phyloP scores from a whole-genome alignment of 2,329 filamentous ascomycete species.

The Chaetothyriales sp. region DNA sequence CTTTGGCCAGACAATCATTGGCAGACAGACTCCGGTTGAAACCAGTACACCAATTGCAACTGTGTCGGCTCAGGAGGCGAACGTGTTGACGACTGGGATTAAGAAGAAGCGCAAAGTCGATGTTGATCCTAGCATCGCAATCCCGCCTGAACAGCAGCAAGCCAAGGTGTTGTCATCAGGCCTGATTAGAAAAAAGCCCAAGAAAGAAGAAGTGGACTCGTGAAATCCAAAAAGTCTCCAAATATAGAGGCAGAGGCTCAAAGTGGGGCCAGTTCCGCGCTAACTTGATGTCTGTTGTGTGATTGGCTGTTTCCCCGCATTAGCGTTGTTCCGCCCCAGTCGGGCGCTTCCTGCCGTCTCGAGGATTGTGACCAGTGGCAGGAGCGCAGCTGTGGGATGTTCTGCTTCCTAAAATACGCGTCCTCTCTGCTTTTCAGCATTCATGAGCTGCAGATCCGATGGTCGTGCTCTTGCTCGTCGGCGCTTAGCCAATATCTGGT shows the following conservation, averaged over 20 bases:
- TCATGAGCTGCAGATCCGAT: neutral
- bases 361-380: too few relatives aligned
- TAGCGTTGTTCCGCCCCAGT: neutral
- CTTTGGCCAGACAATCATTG: slow-evolving; percentile 9
- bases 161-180: slow-evolving; percentile 4
- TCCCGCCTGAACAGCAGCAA: neutral
- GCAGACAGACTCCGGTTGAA: slow-evolving; percentile 1
- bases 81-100: slow-evolving; percentile 12
- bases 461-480: neutral
- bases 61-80: slow-evolving; percentile 4
- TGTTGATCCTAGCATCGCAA: neutral
- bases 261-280: neutral
- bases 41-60: neutral
- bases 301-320: neutral
- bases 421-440: neutral
- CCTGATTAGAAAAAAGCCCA: slow-evolving; percentile 15
- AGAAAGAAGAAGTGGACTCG: slow-evolving; percentile 1
- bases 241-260: neutral
- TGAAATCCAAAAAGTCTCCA: neutral
- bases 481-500: neutral
- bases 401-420: neutral
- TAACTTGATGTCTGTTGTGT: neutral
- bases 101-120: slow-evolving; percentile 16
- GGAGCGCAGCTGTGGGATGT: neutral
- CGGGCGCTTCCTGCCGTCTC: neutral